Conservation (phyloP, 768 basidiomycete species). For the Rhodotorula toruloides region DNA sequence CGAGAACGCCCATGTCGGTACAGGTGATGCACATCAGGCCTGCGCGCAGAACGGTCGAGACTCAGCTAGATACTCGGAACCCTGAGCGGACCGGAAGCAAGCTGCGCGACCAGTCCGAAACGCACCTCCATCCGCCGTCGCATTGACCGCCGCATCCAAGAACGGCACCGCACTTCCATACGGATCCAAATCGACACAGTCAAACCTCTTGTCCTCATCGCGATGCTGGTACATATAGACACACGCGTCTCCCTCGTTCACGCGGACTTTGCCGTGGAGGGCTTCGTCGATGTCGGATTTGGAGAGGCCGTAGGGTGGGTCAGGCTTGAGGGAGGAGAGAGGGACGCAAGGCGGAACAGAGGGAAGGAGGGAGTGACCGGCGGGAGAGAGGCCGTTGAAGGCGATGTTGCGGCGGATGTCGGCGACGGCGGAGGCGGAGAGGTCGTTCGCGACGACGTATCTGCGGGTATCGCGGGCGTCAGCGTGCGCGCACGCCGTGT, state of each 20-base stretch:
- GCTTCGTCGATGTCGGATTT: conserved; percentile 29
- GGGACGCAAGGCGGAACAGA: too few relatives aligned
- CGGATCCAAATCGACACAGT: conserved; percentile 95
- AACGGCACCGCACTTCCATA: conserved; percentile 97
- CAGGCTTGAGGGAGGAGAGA: too few relatives aligned
- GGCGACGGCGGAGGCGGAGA: conserved; percentile 71
- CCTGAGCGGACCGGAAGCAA: neutral
- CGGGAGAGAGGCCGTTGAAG: conserved; percentile 61
- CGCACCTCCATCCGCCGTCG: conserved; percentile 75
- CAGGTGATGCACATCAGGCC: conserved; percentile 92
- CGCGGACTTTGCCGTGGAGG: conserved; percentile 58
- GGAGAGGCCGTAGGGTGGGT: too few relatives aligned
- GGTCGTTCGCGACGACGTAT: conserved; percentile 88
- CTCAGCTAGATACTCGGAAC: neutral
- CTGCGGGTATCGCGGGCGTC: conserved; percentile 49
- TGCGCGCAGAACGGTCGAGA: conserved; percentile 45
- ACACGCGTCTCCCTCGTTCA: conserved; percentile 92
- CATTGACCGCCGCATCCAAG: conserved; percentile 88
- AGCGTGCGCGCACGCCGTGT: too few relatives aligned
- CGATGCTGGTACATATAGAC: conserved; percentile 86
- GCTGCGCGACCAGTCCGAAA: too few relatives aligned
- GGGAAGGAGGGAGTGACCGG: too few relatives aligned
- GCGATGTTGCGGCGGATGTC: conserved; percentile 82
- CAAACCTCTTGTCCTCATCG: conserved; percentile 65
- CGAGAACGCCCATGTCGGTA: conserved; percentile 89